phyloP scores from a whole-genome alignment of 345 rosid genomes.

The Theobroma cacao region DNA sequence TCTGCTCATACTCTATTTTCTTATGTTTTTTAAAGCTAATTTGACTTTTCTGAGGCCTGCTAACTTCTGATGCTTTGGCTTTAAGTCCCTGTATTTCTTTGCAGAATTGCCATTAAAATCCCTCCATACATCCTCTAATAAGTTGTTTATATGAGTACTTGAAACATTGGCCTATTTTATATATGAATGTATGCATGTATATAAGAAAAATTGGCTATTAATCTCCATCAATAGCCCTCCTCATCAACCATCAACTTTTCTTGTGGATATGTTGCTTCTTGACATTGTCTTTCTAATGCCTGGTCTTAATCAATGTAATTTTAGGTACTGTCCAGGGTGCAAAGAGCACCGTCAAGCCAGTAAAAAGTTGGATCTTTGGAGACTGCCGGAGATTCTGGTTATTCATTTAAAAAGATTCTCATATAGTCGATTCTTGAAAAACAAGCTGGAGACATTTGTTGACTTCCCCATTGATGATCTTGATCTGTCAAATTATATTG shows the following conservation, averaged over 20 bases:
- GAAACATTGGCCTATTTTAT: background rate
- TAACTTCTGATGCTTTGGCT: background rate
- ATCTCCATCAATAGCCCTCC: background rate
- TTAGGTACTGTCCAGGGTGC: slow-evolving; percentile 94
- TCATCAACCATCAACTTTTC: background rate
- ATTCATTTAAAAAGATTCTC: slow-evolving; percentile 96
- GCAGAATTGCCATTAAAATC: background rate
- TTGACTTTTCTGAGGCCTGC: background rate
- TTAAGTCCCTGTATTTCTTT: background rate
- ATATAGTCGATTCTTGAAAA: slow-evolving; percentile 76
- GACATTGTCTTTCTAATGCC: slow-evolving; percentile 15
- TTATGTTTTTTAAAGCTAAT: background rate
- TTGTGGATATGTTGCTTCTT: background rate
- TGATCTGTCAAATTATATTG: slow-evolving; percentile 72
- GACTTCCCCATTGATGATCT: slow-evolving; percentile 91
- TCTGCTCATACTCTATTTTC: background rate
- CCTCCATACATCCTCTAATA: background rate
- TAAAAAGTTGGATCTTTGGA: slow-evolving; percentile 96
- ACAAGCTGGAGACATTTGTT: slow-evolving; percentile 90
- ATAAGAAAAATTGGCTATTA: background rate
- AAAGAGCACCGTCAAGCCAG: slow-evolving; percentile 86
- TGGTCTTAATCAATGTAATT: slow-evolving; percentile 13
- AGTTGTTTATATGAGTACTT: background rate
- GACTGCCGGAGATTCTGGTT: slow-evolving; percentile 89
- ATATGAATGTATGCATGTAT: background rate